Evolutionary conservation across 2,329 filamentous ascomycete genomes (phyloP).

Genomic region (Apiospora kogelbergensis): DNA sequence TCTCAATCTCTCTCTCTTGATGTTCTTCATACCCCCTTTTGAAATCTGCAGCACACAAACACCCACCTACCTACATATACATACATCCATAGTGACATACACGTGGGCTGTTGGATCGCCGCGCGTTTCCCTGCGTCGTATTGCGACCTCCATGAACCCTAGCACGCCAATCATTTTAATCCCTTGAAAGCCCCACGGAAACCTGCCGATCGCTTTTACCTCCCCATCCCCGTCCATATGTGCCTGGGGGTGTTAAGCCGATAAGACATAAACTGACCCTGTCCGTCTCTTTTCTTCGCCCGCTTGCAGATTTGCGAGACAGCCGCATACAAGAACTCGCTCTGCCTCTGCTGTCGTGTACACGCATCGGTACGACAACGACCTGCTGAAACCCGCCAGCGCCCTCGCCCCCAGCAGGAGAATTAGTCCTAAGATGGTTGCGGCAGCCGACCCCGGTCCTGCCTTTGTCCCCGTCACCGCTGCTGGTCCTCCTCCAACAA

Average conservation of each 20-base stretch:
- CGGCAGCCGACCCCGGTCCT: slow-evolving; percentile 19
- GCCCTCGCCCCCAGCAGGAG: slow-evolving; percentile 9
- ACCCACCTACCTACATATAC: background rate
- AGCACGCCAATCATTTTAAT: slow-evolving; percentile 11
- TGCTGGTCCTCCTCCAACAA: slow-evolving; percentile 22
- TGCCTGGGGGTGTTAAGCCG: background rate
- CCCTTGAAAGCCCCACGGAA: slow-evolving; percentile 6
- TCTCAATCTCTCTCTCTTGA: background rate
- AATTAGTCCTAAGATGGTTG: slow-evolving; percentile 18
- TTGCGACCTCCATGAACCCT: slow-evolving; percentile 1
- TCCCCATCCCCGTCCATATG: background rate
- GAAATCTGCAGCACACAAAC: background rate
- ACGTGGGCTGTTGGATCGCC: slow-evolving; percentile 1
- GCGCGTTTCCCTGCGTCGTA: background rate
- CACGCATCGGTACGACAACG: slow-evolving; percentile 23
- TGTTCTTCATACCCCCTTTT: slow-evolving; percentile 2
- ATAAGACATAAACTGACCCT: slow-evolving; percentile 3
- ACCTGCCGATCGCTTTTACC: slow-evolving; percentile 6
- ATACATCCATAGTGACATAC: background rate
- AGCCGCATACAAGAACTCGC: slow-evolving; percentile 22
- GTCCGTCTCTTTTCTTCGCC: background rate
- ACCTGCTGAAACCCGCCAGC: slow-evolving; percentile 20
- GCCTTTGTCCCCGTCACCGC: slow-evolving; percentile 20
- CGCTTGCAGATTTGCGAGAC: slow-evolving; percentile 19
- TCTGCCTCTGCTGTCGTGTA: slow-evolving; percentile 23